Percentiles rank a stretch among this genome's conserved stretches.
Conservation (phyloP, 345 rosid genomes). For the Dipteronia sinensis region DNA sequence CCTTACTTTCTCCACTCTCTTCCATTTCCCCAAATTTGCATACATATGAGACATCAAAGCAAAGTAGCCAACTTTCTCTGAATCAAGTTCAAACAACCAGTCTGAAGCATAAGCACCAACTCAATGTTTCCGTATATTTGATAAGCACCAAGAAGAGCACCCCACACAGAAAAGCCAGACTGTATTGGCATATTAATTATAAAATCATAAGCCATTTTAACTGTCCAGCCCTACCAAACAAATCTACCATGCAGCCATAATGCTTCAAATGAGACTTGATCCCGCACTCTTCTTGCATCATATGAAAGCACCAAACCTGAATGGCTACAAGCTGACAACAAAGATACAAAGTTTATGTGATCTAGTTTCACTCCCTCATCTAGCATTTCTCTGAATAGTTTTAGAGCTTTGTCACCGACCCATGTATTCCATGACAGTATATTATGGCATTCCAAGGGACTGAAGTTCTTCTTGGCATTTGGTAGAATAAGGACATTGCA, state of each 20-base stretch:
- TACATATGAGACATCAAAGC: constrained; percentile 58
- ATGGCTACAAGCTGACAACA: constrained; percentile 65
- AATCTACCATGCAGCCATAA: constrained; percentile 69
- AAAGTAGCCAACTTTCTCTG: constrained; percentile 60
- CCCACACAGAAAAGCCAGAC: constrained; percentile 63
- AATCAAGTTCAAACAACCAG: constrained; percentile 47
- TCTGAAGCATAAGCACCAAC: constrained; percentile 47
- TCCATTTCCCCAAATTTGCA: constrained; percentile 59
- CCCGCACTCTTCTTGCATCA: constrained; percentile 48
- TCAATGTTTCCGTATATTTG: constrained; percentile 51
- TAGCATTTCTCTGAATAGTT: constrained; percentile 51
- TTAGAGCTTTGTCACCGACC: constrained; percentile 49
- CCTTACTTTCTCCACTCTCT: constrained; percentile 46
- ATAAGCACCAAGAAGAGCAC: constrained; percentile 62
- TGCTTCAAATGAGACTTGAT: constrained; percentile 55
- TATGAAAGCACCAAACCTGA: constrained; percentile 54
- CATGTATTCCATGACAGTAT: constrained; percentile 52
- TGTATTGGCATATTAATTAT: constrained; percentile 46
- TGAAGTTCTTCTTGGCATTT: constrained; percentile 42
- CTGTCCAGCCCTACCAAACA: constrained; percentile 57
- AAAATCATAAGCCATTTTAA: constrained; percentile 46
- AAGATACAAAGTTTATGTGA: constrained; percentile 55
- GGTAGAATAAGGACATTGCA: constrained; percentile 45
- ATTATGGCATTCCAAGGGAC: constrained; percentile 65
- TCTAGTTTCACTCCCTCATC: constrained; percentile 52